Conservation (phyloP, 2,329 filamentous ascomycete genomes). For the Fusarium piperis region DNA sequence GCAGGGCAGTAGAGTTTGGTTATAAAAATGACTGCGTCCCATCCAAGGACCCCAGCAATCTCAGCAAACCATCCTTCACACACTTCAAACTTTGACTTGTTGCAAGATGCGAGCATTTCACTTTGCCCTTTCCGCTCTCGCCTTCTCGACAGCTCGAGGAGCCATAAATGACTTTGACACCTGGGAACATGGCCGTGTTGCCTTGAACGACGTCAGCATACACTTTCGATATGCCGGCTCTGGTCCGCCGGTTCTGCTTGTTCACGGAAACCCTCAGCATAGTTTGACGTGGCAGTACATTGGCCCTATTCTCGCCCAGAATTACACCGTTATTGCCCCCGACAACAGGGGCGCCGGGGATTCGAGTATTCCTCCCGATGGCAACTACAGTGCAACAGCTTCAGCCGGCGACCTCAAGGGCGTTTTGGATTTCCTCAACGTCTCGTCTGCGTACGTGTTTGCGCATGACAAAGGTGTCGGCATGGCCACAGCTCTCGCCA, state of each 20-base stretch:
- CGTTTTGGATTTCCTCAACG: slow-evolving; percentile 54
- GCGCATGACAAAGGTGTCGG: slow-evolving; percentile 58
- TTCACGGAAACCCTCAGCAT: slow-evolving; percentile 54
- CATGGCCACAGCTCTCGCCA: slow-evolving; percentile 52
- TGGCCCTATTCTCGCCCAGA: slow-evolving; percentile 52
- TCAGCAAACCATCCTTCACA: neutral
- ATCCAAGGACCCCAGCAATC: neutral
- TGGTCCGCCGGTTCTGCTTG: slow-evolving; percentile 52
- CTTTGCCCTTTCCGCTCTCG: neutral
- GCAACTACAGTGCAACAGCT: slow-evolving; percentile 53
- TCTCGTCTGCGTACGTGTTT: slow-evolving; percentile 54
- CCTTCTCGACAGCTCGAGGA: neutral
- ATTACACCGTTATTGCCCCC: slow-evolving; percentile 55
- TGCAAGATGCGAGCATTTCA: neutral
- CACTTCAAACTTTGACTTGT: neutral
- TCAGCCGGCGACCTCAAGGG: slow-evolving; percentile 51
- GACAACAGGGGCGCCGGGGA: slow-evolving; percentile 55
- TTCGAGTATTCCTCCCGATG: slow-evolving; percentile 49
- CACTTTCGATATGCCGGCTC: slow-evolving; percentile 54
- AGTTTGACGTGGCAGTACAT: slow-evolving; percentile 52
- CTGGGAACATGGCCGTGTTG: slow-evolving; percentile 50
- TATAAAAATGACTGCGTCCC: neutral
- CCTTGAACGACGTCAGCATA: slow-evolving; percentile 52
- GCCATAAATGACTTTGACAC: slow-evolving; percentile 45
- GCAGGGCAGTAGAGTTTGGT: neutral